These are phyloP conservation scores for Pisolithus orientalis DNA, from an alignment of 768 basidiomycete genomes.

Conservation along the genomic window DNA sequence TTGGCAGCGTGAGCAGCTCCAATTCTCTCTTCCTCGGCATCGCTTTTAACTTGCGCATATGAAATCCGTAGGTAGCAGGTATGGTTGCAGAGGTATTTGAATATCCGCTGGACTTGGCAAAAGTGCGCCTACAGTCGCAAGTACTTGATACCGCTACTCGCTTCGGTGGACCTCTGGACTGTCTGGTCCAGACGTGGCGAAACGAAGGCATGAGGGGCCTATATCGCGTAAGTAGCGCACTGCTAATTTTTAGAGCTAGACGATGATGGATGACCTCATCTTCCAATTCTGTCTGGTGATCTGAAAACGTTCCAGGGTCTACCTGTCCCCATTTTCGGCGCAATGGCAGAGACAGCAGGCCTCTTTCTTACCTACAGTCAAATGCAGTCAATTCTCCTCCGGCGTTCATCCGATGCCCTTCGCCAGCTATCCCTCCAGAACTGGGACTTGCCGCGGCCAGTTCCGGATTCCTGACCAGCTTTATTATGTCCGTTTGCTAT, in stretches of 20 bases:
- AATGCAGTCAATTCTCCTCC: constrained; percentile 52
- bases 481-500: constrained; percentile 61
- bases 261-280: too few species aligned
- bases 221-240: constrained; percentile 37
- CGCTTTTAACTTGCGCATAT: neutral
- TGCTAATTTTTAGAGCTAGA: constrained; percentile 7
- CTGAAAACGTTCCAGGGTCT: constrained; percentile 49
- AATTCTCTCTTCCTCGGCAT: neutral
- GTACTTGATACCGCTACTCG: constrained; percentile 60
- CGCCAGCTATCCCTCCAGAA: constrained; percentile 50
- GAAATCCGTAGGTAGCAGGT: constrained; percentile 54
- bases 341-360: constrained; percentile 83
- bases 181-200: constrained; percentile 50
- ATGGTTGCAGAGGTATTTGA: constrained; percentile 85
- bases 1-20: constrained; percentile 39
- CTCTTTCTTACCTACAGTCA: constrained; percentile 79
- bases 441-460: constrained; percentile 72
- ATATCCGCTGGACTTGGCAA: constrained; percentile 90
- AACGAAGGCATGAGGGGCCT: constrained; percentile 53
- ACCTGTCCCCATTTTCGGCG: constrained; percentile 79
- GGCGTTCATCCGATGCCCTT: constrained; percentile 24
- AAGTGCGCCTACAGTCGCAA: constrained; percentile 87
- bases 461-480: constrained; percentile 75
- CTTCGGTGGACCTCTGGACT: constrained; percentile 56
- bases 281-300: too few species aligned